Conservation (phyloP, 164 flowering plant genomes). For the Amborella trichopoda region DNA sequence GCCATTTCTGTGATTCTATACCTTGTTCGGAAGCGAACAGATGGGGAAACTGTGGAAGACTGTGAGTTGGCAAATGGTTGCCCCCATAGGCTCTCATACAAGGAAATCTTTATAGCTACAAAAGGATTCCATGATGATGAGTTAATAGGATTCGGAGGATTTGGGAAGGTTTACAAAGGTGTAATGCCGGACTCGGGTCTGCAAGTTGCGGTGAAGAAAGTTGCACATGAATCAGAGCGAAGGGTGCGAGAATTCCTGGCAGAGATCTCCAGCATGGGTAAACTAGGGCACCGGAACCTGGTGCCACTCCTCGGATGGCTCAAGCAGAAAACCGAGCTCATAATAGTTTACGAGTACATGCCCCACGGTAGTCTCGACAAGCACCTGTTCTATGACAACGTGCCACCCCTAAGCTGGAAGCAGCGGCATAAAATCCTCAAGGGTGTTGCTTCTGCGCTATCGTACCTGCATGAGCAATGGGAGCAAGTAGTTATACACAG, state of each 20-base stretch:
- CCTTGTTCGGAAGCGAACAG: conserved; percentile 9
- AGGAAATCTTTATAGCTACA: not conserved
- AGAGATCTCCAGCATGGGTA: conserved; percentile 3
- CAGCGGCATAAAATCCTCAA: not conserved
- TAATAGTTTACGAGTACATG: conserved; percentile 7
- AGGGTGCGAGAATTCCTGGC: not conserved
- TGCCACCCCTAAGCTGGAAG: not conserved
- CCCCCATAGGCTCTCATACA: not conserved
- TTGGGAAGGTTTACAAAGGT: conserved; percentile 1
- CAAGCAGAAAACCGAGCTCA: not conserved
- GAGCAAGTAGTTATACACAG: conserved; percentile 9
- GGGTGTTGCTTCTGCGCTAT: not conserved
- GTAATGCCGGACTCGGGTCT: not conserved
- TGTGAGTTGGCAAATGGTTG: conserved; percentile 1
- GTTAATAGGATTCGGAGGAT: not conserved
- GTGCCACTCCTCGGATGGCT: conserved; percentile 5
- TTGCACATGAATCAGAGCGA: not conserved
- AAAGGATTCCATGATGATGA: not conserved
- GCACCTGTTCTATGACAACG: conserved; percentile 4
- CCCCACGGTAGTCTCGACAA: conserved; percentile 5
- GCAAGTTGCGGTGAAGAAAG: not conserved
- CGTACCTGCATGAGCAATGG: conserved; percentile 3
- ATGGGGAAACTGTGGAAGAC: not conserved
- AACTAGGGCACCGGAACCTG: conserved; percentile 3
- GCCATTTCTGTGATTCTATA: not conserved